Evolutionary conservation across 768 basidiomycete genomes (phyloP), one percentile per base, ranked within the genome.

Genomic region (Tricholoma bakamatsutake): DNA sequence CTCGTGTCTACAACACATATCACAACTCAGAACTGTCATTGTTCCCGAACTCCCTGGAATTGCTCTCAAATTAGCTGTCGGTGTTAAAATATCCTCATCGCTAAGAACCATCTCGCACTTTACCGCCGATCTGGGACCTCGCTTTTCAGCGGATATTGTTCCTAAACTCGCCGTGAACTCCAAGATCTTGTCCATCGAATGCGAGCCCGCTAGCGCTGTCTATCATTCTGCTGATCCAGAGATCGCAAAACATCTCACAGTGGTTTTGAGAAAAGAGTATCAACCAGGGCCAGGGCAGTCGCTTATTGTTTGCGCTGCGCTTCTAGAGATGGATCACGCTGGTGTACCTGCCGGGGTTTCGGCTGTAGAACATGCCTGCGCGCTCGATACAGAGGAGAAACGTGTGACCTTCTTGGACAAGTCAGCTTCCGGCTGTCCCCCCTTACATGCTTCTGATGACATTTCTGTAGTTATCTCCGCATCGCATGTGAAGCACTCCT

Each of bases 81-180:
- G 79, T 12, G 79, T 83, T 53, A 80, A 77, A 57, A 79, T 84
- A 55, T 82, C 82, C 17, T 84, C 81, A 18, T 71, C 79, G 1
- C 67, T 83, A 43, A 71, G 82, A 50, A 84, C 82, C 3, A 81
- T 84, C 50, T 81, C 82, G 42, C 82, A 82, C 60, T 81, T 76
- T 56, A 81, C 81, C 2, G 78, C 81, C 24, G 69, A 80, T 60
- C 78, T 82, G 59, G 81, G 80, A 2, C 81, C 81, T 21, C 79
- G 80, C 5, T 84, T 84, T 59, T 81, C 80, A 27, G 56, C 64
- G 6, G 73, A 78, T 1, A 64, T 83, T 30, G 68, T 83, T 27
- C 78, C 81, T 5, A 77, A 73, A 55, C 68, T 83, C n/a, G 59
- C 71, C 1, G 66, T 79, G 35, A 69, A 84, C 54, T 66, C 64